Evolutionary conservation across 129 eudicot species (phyloP), one percentile per base, ranked within the genome.

Genomic region (Mikania micrantha): DNA sequence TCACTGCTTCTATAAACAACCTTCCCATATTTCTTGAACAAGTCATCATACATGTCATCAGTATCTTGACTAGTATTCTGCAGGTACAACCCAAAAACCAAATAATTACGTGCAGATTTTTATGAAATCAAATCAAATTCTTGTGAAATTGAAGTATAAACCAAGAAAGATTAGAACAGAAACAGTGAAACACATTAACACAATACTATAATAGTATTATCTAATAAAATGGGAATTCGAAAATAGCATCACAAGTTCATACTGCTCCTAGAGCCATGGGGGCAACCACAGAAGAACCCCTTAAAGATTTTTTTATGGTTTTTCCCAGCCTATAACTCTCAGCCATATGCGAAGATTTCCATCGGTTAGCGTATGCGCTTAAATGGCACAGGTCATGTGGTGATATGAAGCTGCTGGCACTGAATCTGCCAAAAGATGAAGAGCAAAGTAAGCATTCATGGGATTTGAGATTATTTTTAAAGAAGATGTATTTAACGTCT

Each of bases 61-160:
- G 92, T 87, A 83, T 87, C 97, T 79, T 84, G 90, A 78, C 84
- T 83, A 36, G 75, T 67, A 81, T 87, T 83, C 99, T 94, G 97
- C 90, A 84, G 28, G 72, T 10, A 42, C 5, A 64, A 13, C 40
- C 60, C 49, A 5, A 28, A 34, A 69, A 57, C 34, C 27, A n/a
- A 32, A 48, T 67, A 74, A 21, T 13, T 39, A 65, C 38, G 48
- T 61, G 69, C 9, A 8, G 10, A n/a, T 17, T 59, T 50, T 2
- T n/a, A 35, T 20, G n/a, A n/a, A 53, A 27, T 54, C 12, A n/a
- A 63, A 38, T 10, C 10, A 39, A 50, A 22, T 2, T 3, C 29
- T 42, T 13, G 44, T 64, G 61, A 29, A 45, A 22, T 8, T 36
- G 10, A 24, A 24, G 54, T 16, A 29, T 29, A 63, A 48, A 52